phyloP scores from a whole-genome alignment of 306 rosid genomes.

The Vigna radiata region DNA sequence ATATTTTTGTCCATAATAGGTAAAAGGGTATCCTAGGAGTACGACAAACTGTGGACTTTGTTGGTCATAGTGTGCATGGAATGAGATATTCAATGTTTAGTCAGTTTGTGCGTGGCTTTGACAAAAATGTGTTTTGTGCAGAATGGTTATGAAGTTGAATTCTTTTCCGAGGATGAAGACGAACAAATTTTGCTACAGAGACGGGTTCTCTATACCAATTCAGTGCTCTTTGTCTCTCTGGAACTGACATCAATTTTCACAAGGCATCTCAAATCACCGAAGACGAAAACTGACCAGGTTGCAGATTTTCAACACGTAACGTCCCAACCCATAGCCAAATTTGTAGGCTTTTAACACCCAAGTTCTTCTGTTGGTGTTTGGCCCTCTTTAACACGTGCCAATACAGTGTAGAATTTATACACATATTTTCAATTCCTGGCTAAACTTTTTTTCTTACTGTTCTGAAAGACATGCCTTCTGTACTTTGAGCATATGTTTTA shows the following conservation, averaged over 20 bases:
- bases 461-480: slow-evolving; percentile 23
- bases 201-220: slow-evolving; percentile 41
- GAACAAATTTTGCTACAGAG: slow-evolving; percentile 41
- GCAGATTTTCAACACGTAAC: slow-evolving; percentile 37
- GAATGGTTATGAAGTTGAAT: slow-evolving; percentile 44
- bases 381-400: slow-evolving; percentile 41
- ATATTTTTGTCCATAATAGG: slow-evolving; percentile 4
- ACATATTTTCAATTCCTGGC: slow-evolving; percentile 28
- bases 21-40: slow-evolving; percentile 1
- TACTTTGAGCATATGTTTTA: slow-evolving; percentile 35
- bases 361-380: slow-evolving; percentile 49
- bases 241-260: slow-evolving; percentile 50
- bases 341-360: slow-evolving; percentile 46
- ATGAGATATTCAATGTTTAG: background rate
- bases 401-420: slow-evolving; percentile 49
- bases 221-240: slow-evolving; percentile 51
- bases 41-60: background rate
- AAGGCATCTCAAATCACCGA: slow-evolving; percentile 42
- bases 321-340: slow-evolving; percentile 24
- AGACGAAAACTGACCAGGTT: slow-evolving; percentile 42
- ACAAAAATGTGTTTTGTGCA: slow-evolving; percentile 34
- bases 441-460: slow-evolving; percentile 30
- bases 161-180: slow-evolving; percentile 57
- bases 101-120: slow-evolving; percentile 34
- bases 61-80: background rate